These are phyloP conservation scores for Melastoma malabathricum DNA, from an alignment of 345 rosid species.

Conservation along the genomic window DNA sequence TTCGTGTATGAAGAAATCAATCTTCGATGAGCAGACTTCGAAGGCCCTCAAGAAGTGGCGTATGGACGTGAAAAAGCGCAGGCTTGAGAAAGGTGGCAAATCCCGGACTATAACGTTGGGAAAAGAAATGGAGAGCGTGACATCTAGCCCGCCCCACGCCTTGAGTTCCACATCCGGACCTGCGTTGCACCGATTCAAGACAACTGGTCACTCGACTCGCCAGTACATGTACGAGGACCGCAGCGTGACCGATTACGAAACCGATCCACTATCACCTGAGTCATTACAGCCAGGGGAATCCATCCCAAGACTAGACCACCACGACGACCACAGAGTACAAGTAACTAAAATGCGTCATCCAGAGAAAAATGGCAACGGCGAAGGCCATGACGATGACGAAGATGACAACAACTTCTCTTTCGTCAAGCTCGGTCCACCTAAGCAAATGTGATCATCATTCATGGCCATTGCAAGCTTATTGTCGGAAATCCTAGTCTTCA, in stretches of 20 bases:
- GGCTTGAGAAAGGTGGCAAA: slow-evolving; percentile 42
- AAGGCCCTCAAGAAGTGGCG: slow-evolving; percentile 91
- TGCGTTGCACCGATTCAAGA: slow-evolving; percentile 51
- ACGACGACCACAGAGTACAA: slow-evolving; percentile 14
- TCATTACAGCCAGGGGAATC: slow-evolving; percentile 17
- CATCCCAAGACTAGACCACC: slow-evolving; percentile 23
- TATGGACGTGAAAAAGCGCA: slow-evolving; percentile 56
- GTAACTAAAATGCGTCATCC: slow-evolving; percentile 16
- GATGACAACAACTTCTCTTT: slow-evolving; percentile 58
- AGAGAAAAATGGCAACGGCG: slow-evolving; percentile 18
- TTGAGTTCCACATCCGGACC: slow-evolving; percentile 20
- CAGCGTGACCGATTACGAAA: slow-evolving; percentile 51
- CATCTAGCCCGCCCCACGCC: slow-evolving; percentile 17
- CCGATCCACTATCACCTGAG: slow-evolving; percentile 37
- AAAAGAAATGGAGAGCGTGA: slow-evolving; percentile 17
- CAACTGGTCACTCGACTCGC: slow-evolving; percentile 65
- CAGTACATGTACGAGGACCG: slow-evolving; percentile 26
- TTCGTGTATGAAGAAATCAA: slow-evolving; percentile 66
- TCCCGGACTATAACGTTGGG: slow-evolving; percentile 33
- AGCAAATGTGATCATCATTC: slow-evolving; percentile 15
- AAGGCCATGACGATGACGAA: slow-evolving; percentile 25
- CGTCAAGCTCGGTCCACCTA: slow-evolving; percentile 28
- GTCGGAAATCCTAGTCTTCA: not conserved
- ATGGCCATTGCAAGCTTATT: not conserved
- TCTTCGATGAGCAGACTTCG: slow-evolving; percentile 88